Evolutionary conservation across 2,329 filamentous ascomycete species (phyloP), one percentile per base, ranked within the genome.

Genomic region (Exophiala sideris): DNA sequence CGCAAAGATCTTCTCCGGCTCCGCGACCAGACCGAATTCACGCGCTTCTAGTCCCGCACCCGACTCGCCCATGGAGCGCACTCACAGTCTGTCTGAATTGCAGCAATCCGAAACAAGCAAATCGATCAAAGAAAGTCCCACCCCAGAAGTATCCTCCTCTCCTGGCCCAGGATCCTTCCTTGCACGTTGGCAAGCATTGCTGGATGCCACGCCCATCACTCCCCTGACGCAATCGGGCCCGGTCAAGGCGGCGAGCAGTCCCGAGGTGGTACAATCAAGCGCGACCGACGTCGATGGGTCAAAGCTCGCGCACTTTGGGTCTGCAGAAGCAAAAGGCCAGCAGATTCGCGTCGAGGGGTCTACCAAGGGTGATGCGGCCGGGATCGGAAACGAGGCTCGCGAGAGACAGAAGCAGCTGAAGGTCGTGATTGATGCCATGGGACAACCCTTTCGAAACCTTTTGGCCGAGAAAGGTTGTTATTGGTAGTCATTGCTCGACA

Each of bases 91-190:
- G 1, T 32, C 29, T n/a, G 10, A 45, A 8, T 11, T 38, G 14
- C 32, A 45, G 5, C 33, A 35, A 4, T 18, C 49, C 12, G 20
- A 48, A 11, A 50, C 55, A 2, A 42, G 41, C 16, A 49, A 45
- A 33, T 38, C 40, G 10, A 48, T 38, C 16, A 45, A 46, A n/a
- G 44, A 56, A 9, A 33, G 39, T 18, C 38, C 56, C 5, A 45
- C 58, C 3, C 57, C 59, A 3, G 47, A 55, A 40, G 49, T 62
- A 3, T 49, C 53, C 9, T 59, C 73, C 34, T 79, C 79, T 49
- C 77, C 76, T 20, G 87, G 87, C 0, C 87, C 88, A 0, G 88
- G 88, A 1, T 81, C 87, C 44, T 91, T 87, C 65, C 79, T 91
- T 20, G 77, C 81, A 1, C 79, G 83, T 46, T 91, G 88, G 88